Conservation (phyloP, 805 yeast genomes). For the Priceomyces melissophilus region DNA sequence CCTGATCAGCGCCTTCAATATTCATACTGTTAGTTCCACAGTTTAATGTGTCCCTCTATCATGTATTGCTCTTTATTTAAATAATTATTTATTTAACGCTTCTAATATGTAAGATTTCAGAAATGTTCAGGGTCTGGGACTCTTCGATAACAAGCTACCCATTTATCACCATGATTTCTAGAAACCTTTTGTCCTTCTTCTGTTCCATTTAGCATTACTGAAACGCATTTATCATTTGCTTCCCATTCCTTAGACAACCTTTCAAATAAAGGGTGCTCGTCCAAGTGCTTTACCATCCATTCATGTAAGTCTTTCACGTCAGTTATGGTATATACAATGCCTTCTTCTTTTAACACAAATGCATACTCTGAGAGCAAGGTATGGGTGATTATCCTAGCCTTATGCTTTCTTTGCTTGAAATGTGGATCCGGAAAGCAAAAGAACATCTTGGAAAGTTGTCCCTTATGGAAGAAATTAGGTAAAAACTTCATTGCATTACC, state of each 20-base stretch:
- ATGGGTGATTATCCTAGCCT: slow-evolving; percentile 90
- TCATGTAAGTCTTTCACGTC: slow-evolving; percentile 90
- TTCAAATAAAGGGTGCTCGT: slow-evolving; percentile 87
- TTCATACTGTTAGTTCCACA: neutral
- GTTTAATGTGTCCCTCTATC: neutral
- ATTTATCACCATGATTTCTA: slow-evolving; percentile 84
- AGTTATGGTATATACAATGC: slow-evolving; percentile 89
- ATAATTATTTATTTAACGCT: neutral
- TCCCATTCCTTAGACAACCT: slow-evolving; percentile 81
- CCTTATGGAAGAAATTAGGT: slow-evolving; percentile 86
- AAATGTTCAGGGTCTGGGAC: slow-evolving; percentile 52
- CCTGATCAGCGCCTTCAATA: neutral
- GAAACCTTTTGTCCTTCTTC: slow-evolving; percentile 97
- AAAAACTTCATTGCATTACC: slow-evolving; percentile 97
- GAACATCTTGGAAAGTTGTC: slow-evolving; percentile 85
- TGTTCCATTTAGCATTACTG: slow-evolving; percentile 85
- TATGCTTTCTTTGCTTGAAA: slow-evolving; percentile 94
- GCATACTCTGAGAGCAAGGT: slow-evolving; percentile 92
- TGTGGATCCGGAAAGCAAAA: slow-evolving; percentile 99
- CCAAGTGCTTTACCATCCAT: slow-evolving; percentile 95
- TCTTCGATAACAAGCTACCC: slow-evolving; percentile 81
- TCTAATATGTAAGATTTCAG: neutral
- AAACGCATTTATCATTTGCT: slow-evolving; percentile 71
- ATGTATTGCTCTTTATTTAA: slow-evolving; percentile 1
- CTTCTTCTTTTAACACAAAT: slow-evolving; percentile 80